Conservation (phyloP, 257 asterid species). For the Paraleonurus japonicus region DNA sequence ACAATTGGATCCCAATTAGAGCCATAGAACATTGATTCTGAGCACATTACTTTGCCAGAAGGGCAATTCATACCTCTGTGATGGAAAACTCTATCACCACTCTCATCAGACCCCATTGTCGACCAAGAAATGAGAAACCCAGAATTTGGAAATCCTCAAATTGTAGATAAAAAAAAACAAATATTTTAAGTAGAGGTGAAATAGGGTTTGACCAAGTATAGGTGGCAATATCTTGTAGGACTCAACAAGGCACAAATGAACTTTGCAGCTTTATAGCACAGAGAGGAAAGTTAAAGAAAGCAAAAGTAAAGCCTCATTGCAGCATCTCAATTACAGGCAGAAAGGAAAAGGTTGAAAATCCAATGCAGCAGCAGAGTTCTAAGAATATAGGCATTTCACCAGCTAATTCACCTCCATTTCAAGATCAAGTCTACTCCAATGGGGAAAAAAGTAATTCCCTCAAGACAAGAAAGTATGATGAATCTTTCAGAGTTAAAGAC, state of each 20-base stretch:
- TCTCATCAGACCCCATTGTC: conserved; percentile 57
- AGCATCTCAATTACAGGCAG: conserved; percentile 48
- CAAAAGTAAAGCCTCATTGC: conserved; percentile 53
- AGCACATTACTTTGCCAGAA: conserved; percentile 30
- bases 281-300: conserved; percentile 42
- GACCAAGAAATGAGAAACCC: conserved; percentile 23
- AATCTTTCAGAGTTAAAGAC: conserved; percentile 75
- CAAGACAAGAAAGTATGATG: conserved; percentile 54
- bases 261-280: conserved; percentile 81
- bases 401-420: conserved; percentile 16
- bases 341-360: conserved; percentile 55
- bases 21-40: conserved; percentile 39
- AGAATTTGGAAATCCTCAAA: conserved; percentile 33
- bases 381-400: conserved; percentile 25
- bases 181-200: conserved; percentile 32
- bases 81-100: conserved; percentile 44
- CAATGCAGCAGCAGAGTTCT: conserved; percentile 35
- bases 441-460: conserved; percentile 35
- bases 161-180: background rate
- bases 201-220: conserved; percentile 58
- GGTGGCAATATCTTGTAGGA: conserved; percentile 62
- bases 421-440: conserved; percentile 44
- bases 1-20: conserved; percentile 70
- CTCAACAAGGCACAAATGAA: conserved; percentile 81
- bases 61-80: conserved; percentile 26